A percentile compares a stretch with the other conserved stretches of the same genome.
Evolutionary conservation across 192 early-diverging fungal genomes (phyloP).

Genomic region (Chytriomyces sp.): DNA sequence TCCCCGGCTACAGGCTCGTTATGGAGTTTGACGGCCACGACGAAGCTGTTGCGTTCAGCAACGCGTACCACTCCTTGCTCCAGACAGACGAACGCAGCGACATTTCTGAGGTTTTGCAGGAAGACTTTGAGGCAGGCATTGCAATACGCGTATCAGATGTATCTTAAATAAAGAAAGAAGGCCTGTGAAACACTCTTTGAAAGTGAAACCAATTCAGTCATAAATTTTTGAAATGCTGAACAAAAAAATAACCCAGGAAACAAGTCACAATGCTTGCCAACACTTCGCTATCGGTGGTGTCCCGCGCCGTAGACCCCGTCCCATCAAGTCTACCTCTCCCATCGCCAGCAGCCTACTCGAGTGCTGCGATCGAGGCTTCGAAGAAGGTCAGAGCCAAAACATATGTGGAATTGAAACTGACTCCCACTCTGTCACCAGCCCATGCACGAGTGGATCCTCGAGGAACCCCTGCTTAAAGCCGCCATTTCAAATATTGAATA

Average conservation of each 20-base stretch:
- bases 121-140: too few species aligned
- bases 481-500: constrained; percentile 25
- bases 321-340: background rate
- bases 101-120: too few species aligned
- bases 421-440: background rate
- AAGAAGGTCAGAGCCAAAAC: background rate
- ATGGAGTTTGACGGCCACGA: too few species aligned
- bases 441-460: background rate
- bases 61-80: too few species aligned
- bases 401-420: background rate
- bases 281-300: background rate
- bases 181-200: background rate
- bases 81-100: too few species aligned
- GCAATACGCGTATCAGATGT: too few species aligned
- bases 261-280: background rate
- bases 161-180: too few species aligned
- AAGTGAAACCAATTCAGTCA: background rate
- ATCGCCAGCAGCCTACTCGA: constrained; percentile 16
- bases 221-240: background rate
- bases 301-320: background rate
- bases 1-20: too few species aligned
- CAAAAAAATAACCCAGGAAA: too few species aligned
- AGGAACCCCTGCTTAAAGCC: constrained; percentile 15
- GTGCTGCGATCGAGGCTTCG: constrained; percentile 14
- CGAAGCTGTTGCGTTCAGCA: too few species aligned